Evolutionary conservation across 83 land plant species (phyloP), one percentile per base, ranked within the genome.

Genomic region (Picea engelmannii): DNA sequence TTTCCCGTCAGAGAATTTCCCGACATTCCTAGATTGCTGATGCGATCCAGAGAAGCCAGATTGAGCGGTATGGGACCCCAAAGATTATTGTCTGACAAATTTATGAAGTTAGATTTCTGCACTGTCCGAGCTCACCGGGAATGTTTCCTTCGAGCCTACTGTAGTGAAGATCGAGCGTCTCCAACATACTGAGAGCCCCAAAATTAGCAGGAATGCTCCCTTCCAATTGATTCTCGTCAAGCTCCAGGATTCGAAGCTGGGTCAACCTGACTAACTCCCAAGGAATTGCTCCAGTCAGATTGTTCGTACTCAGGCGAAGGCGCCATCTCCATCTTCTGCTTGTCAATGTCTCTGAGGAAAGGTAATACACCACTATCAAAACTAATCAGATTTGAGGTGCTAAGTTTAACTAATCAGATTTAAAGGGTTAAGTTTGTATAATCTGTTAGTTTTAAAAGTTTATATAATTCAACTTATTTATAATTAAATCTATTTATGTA

Each of bases 281-380:
- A 15, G 99, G 99, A 23, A 97, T 90, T 1, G 92, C 76, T 10
- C 99, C 99, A 9, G 87, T 20, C 52, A 96, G 78, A 9, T 82
- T 74, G 79, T 96, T 96, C 82, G 85, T 82, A 27, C 89, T 87
- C 3, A 92, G 76, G 78, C 88, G 89, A 12, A 92, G 66, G 68
- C 61, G 9, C 15, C 61, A 9, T 59, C 61, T 59, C 31, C 31
- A 27, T 27, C 31, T 27, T 27, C 31, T 27, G 31, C 31, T 27
- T 27, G 31, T 27, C 31, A 27, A 27, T 27, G 31, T 27, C 31
- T 27, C 31, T 27, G 31, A 27, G 31, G 31, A 27, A 27, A 27
- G 31, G 31, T 27, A 27, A 27, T 27, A 27, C 31, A 27, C 31
- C 31, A 27, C 31, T 27, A 27, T 27, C 31, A 27, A 27, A 27